These are phyloP conservation scores for Puccinia novopanici DNA, from an alignment of 1,284 basidiomycete genomes.

Conservation along the genomic window DNA sequence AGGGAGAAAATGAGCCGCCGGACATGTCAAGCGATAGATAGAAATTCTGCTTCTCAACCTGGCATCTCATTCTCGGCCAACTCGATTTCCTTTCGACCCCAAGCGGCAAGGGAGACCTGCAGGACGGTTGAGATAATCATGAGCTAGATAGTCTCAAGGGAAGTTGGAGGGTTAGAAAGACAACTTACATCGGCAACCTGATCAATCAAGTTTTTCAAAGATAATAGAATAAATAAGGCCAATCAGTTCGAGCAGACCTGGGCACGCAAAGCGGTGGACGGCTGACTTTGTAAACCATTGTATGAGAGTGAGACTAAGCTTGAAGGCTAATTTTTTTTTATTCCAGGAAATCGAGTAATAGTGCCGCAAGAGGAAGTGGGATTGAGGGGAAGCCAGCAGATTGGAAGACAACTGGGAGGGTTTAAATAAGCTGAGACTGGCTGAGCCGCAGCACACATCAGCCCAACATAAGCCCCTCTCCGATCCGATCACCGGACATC, in stretches of 20 bases:
- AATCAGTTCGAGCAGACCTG: neutral
- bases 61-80: conserved; percentile 70
- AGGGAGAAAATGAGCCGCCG: neutral
- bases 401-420: neutral
- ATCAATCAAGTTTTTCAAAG: neutral
- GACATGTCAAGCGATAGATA: neutral
- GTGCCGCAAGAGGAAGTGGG: neutral
- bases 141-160: neutral
- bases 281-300: conserved; percentile 50
- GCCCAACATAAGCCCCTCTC: neutral
- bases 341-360: neutral
- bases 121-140: neutral
- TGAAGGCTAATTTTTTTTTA: neutral
- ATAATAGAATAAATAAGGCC: neutral
- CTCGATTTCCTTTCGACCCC: conserved; percentile 97
- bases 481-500: neutral
- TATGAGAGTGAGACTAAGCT: neutral
- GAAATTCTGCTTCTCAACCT: conserved; percentile 12
- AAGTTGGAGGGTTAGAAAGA: neutral
- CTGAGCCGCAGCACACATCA: neutral
- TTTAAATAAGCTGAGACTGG: neutral
- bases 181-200: conserved; percentile 51
- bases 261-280: neutral
- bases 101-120: conserved; percentile 63
- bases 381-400: neutral